phyloP scores from a whole-genome alignment of 2,329 filamentous ascomycete species.

The Cladophialophora exuberans region DNA sequence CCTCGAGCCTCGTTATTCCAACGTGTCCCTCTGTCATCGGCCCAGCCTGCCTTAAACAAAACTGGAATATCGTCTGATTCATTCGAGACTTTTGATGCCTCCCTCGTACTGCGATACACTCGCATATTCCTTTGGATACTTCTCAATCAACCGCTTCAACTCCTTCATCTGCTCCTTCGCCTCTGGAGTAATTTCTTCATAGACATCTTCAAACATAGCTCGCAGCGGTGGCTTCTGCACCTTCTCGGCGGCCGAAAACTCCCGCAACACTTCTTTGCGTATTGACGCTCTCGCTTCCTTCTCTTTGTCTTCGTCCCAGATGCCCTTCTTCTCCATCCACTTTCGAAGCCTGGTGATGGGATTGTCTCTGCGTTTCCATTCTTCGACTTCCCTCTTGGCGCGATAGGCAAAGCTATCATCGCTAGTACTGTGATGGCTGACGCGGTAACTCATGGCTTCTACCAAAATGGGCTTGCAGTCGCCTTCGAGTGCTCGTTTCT shows the following conservation, averaged over 20 bases:
- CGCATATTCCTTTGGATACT: conserved; percentile 93
- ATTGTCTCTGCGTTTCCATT: conserved; percentile 90
- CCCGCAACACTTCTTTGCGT: conserved; percentile 76
- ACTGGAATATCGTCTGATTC: too few relatives aligned
- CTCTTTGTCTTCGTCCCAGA: conserved; percentile 87
- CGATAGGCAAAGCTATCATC: conserved; percentile 98
- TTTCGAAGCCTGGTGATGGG: conserved; percentile 83
- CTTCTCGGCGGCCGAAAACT: conserved; percentile 72
- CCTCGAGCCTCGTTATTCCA: background rate
- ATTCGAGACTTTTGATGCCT: conserved; percentile 65
- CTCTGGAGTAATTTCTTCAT: conserved; percentile 83
- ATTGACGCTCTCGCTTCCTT: conserved; percentile 68
- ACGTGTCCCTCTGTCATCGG: conserved; percentile 5
- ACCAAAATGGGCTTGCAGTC: conserved; percentile 84
- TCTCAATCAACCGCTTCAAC: conserved; percentile 74
- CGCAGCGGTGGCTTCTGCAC: conserved; percentile 59
- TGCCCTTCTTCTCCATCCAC: conserved; percentile 80
- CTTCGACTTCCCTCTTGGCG: conserved; percentile 87
- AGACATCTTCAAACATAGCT: conserved; percentile 79
- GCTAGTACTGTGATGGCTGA: conserved; percentile 93
- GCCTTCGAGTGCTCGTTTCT: conserved; percentile 75
- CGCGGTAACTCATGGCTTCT: conserved; percentile 97
- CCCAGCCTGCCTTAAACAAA: background rate
- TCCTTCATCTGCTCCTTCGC: conserved; percentile 73
- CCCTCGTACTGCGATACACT: conserved; percentile 77